These are phyloP conservation scores for Fraxinus angustifolia DNA, from an alignment of 305 asterid species.

Conservation along the genomic window DNA sequence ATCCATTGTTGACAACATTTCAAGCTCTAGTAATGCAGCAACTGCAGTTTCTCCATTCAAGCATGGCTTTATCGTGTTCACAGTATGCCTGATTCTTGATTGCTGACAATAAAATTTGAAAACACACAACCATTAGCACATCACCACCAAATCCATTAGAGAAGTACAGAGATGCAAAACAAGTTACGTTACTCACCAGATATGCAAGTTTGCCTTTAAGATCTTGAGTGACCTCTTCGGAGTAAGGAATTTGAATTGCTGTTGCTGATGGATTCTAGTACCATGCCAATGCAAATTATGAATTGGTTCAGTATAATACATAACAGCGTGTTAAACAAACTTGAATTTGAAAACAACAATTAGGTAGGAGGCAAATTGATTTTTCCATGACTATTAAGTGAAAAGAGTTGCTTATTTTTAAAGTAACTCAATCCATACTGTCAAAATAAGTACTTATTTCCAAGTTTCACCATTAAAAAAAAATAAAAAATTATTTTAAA, in stretches of 20 bases:
- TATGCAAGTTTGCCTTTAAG: constrained; percentile 45
- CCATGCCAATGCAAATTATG: constrained; percentile 6
- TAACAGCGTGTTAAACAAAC: background rate
- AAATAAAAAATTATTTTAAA: background rate
- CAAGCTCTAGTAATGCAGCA: constrained; percentile 58
- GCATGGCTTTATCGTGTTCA: constrained; percentile 43
- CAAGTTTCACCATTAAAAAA: background rate
- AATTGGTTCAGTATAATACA: background rate
- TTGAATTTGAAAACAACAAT: background rate
- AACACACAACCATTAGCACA: background rate
- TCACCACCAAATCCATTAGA: background rate
- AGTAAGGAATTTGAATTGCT: constrained; percentile 28
- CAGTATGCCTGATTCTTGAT: constrained; percentile 49
- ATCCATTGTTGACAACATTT: constrained; percentile 37
- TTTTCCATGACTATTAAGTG: background rate
- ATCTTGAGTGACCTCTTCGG: constrained; percentile 53
- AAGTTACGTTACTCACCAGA: constrained; percentile 43
- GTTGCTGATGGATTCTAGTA: constrained; percentile 37
- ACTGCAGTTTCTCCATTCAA: constrained; percentile 39
- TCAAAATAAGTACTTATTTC: background rate
- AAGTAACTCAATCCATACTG: background rate
- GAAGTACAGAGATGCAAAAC: background rate
- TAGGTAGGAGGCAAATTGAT: background rate
- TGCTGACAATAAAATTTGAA: constrained; percentile 39
- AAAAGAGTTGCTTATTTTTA: background rate